Conservation (phyloP, 1,284 basidiomycete genomes). For the Stygiomarasmius scandens region DNA sequence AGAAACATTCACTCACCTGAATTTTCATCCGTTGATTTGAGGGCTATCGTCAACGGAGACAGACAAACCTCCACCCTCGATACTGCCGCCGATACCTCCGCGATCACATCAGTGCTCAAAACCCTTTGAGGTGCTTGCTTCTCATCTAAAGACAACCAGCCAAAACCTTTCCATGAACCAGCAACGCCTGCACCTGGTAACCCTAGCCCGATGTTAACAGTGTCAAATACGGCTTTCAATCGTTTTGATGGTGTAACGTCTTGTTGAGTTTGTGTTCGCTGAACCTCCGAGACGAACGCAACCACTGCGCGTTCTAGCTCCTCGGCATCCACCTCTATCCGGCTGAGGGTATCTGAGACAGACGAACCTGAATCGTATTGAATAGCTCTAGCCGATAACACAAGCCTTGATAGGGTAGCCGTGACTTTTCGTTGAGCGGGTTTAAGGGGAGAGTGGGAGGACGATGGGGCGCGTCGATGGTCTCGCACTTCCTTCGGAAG, state of each 20-base stretch:
- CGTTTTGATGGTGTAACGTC: slow-evolving; percentile 49
- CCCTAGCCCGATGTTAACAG: slow-evolving; percentile 69
- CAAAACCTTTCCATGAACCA: slow-evolving; percentile 78
- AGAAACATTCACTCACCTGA: slow-evolving; percentile 38
- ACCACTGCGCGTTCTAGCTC: slow-evolving; percentile 77
- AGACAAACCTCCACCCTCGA: slow-evolving; percentile 54
- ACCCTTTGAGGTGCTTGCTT: slow-evolving; percentile 48
- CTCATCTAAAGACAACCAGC: slow-evolving; percentile 62
- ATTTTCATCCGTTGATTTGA: slow-evolving; percentile 38
- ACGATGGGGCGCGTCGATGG: slow-evolving; percentile 41
- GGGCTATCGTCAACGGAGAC: slow-evolving; percentile 37
- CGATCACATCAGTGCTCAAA: slow-evolving; percentile 54
- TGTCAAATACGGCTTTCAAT: slow-evolving; percentile 64
- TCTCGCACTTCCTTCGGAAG: slow-evolving; percentile 45
- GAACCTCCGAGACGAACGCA: slow-evolving; percentile 73
- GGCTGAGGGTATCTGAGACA: slow-evolving; percentile 63
- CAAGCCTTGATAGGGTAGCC: slow-evolving; percentile 75
- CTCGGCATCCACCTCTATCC: slow-evolving; percentile 76
- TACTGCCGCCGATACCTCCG: slow-evolving; percentile 52
- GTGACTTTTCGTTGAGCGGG: slow-evolving; percentile 78
- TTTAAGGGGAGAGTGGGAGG: slow-evolving; percentile 64
- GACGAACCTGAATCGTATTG: slow-evolving; percentile 72
- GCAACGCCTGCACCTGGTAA: slow-evolving; percentile 71
- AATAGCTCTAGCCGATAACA: slow-evolving; percentile 76
- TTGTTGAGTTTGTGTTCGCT: slow-evolving; percentile 49